Conservation (phyloP, 1,139 yeast species). For the Scheffersomyces quercinus region DNA sequence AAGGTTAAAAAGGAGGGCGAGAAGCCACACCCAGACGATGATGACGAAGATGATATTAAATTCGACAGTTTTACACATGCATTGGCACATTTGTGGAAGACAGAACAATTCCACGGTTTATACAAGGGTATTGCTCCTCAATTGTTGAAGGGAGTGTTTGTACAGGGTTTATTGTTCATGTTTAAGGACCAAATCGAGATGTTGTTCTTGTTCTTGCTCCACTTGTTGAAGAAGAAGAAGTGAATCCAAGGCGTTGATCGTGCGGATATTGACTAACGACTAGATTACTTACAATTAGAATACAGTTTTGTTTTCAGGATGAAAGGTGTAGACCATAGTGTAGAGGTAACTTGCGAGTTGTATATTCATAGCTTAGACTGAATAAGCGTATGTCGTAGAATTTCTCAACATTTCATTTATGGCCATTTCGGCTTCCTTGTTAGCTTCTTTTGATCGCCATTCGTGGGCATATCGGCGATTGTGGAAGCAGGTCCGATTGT, state of each 20-base stretch:
- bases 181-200: conserved; percentile 70
- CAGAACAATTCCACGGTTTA: conserved; percentile 54
- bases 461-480: too few species aligned
- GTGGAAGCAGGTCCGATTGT: too few species aligned
- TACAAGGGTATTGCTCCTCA: conserved; percentile 87
- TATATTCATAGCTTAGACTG: too few species aligned
- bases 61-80: conserved; percentile 57
- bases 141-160: conserved; percentile 76
- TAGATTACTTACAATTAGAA: too few species aligned
- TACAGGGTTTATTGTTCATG: conserved; percentile 83
- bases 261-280: too few species aligned
- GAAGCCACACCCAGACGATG: conserved; percentile 12
- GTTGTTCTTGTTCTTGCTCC: conserved; percentile 41
- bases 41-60: conserved; percentile 33
- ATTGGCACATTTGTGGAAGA: conserved; percentile 45
- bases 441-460: too few species aligned
- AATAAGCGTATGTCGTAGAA: too few species aligned
- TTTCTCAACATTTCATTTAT: too few species aligned
- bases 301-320: too few species aligned
- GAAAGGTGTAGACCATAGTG: too few species aligned
- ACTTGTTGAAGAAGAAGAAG: conserved; percentile 24
- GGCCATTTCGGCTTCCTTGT: too few species aligned
- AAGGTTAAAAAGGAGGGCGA: conserved; percentile 20
- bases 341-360: too few species aligned
- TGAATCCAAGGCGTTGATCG: background rate